These are phyloP conservation scores for Bertia moriformis DNA, from an alignment of 2,329 filamentous ascomycete genomes.

Conservation along the genomic window DNA sequence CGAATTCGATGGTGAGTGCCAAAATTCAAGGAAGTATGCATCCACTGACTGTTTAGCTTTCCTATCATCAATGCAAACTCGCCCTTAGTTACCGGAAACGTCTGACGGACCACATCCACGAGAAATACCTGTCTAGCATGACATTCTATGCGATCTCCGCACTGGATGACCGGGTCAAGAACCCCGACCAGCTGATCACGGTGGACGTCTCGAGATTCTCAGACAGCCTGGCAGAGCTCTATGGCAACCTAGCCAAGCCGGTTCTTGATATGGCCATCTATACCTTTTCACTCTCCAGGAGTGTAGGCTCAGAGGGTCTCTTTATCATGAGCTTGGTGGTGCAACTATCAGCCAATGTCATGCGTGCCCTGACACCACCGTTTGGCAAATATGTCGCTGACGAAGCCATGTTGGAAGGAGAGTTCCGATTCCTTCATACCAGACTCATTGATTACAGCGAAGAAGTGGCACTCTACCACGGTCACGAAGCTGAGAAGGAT, in stretches of 20 bases:
- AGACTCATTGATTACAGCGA: conserved; percentile 91
- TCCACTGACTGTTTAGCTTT: conserved; percentile 44
- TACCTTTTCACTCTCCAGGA: conserved; percentile 83
- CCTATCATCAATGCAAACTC: conserved; percentile 91
- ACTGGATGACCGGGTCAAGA: conserved; percentile 93
- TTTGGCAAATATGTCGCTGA: conserved; percentile 97
- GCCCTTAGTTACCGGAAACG: conserved; percentile 84
- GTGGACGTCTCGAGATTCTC: conserved; percentile 95
- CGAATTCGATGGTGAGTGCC: conserved; percentile 79
- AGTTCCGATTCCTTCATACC: conserved; percentile 91
- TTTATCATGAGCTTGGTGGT: conserved; percentile 92
- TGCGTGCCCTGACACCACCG: conserved; percentile 86
- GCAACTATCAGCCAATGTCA: conserved; percentile 79
- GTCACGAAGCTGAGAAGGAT: conserved; percentile 89
- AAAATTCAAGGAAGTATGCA: no score
- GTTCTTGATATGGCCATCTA: conserved; percentile 90
- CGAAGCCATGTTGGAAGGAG: conserved; percentile 83
- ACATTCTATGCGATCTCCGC: conserved; percentile 95
- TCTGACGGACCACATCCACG: conserved; percentile 86
- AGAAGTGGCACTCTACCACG: conserved; percentile 81
- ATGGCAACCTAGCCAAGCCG: conserved; percentile 91
- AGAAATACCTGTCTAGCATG: conserved; percentile 91
- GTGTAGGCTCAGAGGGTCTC: conserved; percentile 88
- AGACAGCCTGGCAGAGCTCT: conserved; percentile 84
- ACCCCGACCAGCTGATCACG: conserved; percentile 91